These are phyloP conservation scores for Talaromyces sp. DNA, from an alignment of 2,329 filamentous ascomycete genomes.

Conservation along the genomic window DNA sequence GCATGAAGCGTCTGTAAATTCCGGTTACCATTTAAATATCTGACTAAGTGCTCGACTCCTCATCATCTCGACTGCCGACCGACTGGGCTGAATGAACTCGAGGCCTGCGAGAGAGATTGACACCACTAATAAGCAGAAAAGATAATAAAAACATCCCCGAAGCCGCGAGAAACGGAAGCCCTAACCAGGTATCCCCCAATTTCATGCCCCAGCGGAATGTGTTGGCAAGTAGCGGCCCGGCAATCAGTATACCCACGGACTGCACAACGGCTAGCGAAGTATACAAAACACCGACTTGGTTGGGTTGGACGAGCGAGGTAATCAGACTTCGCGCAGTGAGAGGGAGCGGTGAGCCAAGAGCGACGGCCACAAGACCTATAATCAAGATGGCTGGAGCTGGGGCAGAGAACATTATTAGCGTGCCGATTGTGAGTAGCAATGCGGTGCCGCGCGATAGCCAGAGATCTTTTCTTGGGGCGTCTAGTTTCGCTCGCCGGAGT, in stretches of 20 bases:
- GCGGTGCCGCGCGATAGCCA: slow-evolving; percentile 11
- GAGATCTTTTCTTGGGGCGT: slow-evolving; percentile 6
- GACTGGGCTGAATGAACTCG: not conserved
- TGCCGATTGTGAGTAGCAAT: not conserved
- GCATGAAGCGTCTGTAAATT: not conserved
- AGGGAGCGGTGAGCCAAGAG: slow-evolving; percentile 1
- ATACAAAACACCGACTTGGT: slow-evolving; percentile 3
- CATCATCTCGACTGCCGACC: not conserved
- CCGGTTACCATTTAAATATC: no score
- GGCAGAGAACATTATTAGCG: slow-evolving; percentile 1
- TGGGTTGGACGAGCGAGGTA: slow-evolving; percentile 4
- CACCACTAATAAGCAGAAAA: not conserved
- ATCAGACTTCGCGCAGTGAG: slow-evolving; percentile 1
- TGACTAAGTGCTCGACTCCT: no score
- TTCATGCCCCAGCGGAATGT: slow-evolving; percentile 10
- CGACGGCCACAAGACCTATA: not conserved
- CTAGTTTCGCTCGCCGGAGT: not conserved
- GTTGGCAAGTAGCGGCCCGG: slow-evolving; percentile 2
- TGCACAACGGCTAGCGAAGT: slow-evolving; percentile 3
- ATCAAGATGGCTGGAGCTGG: not conserved
- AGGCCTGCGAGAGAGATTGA: not conserved
- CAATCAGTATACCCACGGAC: slow-evolving; percentile 2
- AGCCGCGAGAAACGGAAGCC: slow-evolving; percentile 1
- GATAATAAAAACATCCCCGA: not conserved
- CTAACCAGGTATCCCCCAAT: slow-evolving; percentile 4